Evolutionary conservation across 1,284 basidiomycete species (phyloP), one percentile per base, ranked within the genome.

Genomic region (Moesziomyces aphidis): DNA sequence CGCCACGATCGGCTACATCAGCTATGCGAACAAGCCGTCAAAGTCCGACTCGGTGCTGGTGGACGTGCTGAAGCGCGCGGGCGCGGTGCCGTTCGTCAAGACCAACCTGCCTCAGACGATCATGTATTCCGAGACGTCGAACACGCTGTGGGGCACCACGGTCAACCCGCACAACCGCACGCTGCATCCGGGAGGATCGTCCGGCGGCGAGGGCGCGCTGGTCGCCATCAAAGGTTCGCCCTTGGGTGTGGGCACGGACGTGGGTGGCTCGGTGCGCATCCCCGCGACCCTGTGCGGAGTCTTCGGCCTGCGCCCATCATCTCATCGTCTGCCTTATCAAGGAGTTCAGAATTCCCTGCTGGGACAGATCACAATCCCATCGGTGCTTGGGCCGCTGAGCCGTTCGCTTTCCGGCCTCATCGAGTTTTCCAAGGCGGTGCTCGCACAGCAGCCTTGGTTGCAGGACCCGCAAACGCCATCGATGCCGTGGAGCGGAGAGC

Each of bases 371-470:
- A 89, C 90, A 7, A 85, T 93, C 26, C 86, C 87, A 1, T 91
- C 91, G 1, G 91, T 92, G 49, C 87, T 92, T 2, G 92, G 92
- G 0, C 92, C 93, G 2, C 87, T 93, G 64, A 86, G 89, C 3
- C 86, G 86, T 26, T 88, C 87, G 19, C 71, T 93, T 17, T 86
- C 83, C 5, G 90, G 88, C 2, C 79, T 93, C 45, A 90, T 90
- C 78, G 76, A 87, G 1, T 93, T 92, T 85, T 88, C 89, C 73
- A 88, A 90, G 79, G 87, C 87, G 11, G 87, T 92, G 4, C 79
- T 89, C 11, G 86, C 86, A 52, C 79, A 86, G n/a, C 85, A 89
- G 68, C 91, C 91, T 0, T 93, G 92, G 92, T 78, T 88, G 6
- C 86, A 85, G 61, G 92, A 93, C 78, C 91, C 92, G 0, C 84